A percentile compares a stretch with the other conserved stretches of the same genome.
Conservation (phyloP, 768 basidiomycete species). For the Pulveroboletus frians region DNA sequence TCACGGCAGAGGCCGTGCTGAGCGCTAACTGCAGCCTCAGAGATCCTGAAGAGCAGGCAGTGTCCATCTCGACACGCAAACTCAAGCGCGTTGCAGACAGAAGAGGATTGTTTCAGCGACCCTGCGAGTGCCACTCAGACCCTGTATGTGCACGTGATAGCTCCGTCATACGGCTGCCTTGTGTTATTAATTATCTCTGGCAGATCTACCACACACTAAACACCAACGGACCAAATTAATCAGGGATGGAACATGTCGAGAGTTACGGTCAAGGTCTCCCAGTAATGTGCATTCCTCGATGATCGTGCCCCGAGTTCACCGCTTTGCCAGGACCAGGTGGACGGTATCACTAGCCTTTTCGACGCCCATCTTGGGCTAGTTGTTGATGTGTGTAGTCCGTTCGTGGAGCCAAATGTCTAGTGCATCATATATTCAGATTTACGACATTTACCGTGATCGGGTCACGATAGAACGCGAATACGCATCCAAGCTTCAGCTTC, state of each 20-base stretch:
- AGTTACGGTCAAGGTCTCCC: slow-evolving; percentile 52
- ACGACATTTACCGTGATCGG: slow-evolving; percentile 66
- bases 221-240: background rate
- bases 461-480: slow-evolving; percentile 74
- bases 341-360: slow-evolving; percentile 51
- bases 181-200: too few relatives aligned
- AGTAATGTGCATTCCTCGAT: slow-evolving; percentile 32
- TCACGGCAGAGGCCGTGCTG: too few relatives aligned
- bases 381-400: slow-evolving; percentile 47
- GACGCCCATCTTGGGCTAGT: slow-evolving; percentile 63
- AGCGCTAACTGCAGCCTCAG: too few relatives aligned
- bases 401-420: slow-evolving; percentile 1
- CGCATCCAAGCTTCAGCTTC: slow-evolving; percentile 59
- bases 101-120: too few relatives aligned
- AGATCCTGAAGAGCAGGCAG: too few relatives aligned
- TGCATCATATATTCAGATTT: slow-evolving; percentile 43
- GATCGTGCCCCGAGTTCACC: slow-evolving; percentile 6
- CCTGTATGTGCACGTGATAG: too few relatives aligned
- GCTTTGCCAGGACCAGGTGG: slow-evolving; percentile 61
- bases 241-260: slow-evolving; percentile 15
- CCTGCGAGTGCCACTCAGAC: too few relatives aligned
- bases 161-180: too few relatives aligned
- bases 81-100: too few relatives aligned
- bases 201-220: background rate
- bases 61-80: too few relatives aligned